Percentiles rank a stretch among this genome's conserved stretches.
phyloP scores from a whole-genome alignment of 495 filamentous ascomycete species.

The Penicillium lagena region DNA sequence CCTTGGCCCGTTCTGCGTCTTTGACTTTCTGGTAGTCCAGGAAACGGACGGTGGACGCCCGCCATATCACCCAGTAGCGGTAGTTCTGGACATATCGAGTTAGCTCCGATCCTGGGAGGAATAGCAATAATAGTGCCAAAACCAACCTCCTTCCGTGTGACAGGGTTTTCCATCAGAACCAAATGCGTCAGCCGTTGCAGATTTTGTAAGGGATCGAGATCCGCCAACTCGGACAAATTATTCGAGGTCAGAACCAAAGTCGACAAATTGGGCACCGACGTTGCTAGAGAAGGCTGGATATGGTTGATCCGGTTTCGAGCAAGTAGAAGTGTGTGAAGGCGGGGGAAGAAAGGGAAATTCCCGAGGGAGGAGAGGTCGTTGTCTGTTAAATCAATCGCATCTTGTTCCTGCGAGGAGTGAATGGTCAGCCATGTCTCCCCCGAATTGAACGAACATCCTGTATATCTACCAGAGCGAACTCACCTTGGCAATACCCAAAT shows the following conservation, averaged over 20 bases:
- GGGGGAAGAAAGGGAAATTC: conserved; percentile 92
- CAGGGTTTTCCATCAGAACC: conserved; percentile 77
- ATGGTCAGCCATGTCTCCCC: too few relatives aligned
- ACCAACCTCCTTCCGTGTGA: conserved; percentile 85
- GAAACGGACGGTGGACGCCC: conserved; percentile 76
- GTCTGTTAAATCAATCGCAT: conserved; percentile 96
- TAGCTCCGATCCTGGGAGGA: too few relatives aligned
- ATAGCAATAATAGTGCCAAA: background rate
- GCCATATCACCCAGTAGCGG: conserved; percentile 85
- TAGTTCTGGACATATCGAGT: conserved; percentile 59
- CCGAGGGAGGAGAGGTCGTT: conserved; percentile 86
- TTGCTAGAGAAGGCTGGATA: conserved; percentile 68
- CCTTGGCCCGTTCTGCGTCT: conserved; percentile 68
- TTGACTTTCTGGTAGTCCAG: conserved; percentile 92
- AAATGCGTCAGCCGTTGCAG: conserved; percentile 72
- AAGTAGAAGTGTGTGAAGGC: conserved; percentile 77
- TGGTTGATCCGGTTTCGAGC: conserved; percentile 80
- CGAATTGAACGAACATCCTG: background rate
- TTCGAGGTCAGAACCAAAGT: conserved; percentile 76
- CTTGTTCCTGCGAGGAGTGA: conserved; percentile 56
- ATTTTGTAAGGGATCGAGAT: conserved; percentile 74
- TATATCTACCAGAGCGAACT: conserved; percentile 6
- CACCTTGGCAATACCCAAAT: conserved; percentile 91
- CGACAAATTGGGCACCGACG: conserved; percentile 68
- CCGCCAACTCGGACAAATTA: conserved; percentile 70